A percentile compares a stretch with the other conserved stretches of the same genome.
These are phyloP conservation scores for Chaetomidium leptoderma DNA, from an alignment of 495 filamentous ascomycete genomes.

Conservation along the genomic window DNA sequence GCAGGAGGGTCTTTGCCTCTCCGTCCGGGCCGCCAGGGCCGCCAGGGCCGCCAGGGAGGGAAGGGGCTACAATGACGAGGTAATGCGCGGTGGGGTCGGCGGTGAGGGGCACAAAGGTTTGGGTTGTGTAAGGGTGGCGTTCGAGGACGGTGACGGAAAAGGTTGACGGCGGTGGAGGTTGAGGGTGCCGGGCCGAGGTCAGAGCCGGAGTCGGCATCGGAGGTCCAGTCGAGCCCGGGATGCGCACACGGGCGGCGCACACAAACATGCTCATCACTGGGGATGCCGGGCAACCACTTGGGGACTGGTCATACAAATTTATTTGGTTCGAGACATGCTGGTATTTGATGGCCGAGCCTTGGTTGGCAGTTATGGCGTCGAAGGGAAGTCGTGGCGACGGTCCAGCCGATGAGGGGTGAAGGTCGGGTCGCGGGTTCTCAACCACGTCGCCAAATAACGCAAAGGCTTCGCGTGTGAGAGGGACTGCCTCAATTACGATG, in stretches of 20 bases:
- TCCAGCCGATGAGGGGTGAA: slow-evolving; percentile 39
- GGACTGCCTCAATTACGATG: slow-evolving; percentile 45
- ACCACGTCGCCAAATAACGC: slow-evolving; percentile 80
- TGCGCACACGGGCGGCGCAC: slow-evolving; percentile 62
- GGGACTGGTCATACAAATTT: slow-evolving; percentile 62
- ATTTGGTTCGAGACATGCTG: slow-evolving; percentile 65
- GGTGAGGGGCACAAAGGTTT: slow-evolving; percentile 83
- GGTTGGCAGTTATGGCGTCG: slow-evolving; percentile 61
- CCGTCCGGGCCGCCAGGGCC: not conserved
- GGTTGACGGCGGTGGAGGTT: slow-evolving; percentile 24
- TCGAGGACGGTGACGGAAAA: slow-evolving; percentile 78
- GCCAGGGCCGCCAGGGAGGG: slow-evolving; percentile 35
- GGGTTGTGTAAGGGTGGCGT: slow-evolving; percentile 87
- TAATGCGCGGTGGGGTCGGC: slow-evolving; percentile 52
- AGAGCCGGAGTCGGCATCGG: not conserved
- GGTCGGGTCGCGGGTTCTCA: slow-evolving; percentile 58
- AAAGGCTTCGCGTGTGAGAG: slow-evolving; percentile 65
- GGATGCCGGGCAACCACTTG: slow-evolving; percentile 55
- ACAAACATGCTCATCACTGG: slow-evolving; percentile 84
- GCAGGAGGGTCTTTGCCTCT: not conserved
- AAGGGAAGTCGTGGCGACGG: slow-evolving; percentile 27
- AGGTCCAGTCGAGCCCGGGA: slow-evolving; percentile 30
- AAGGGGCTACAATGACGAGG: slow-evolving; percentile 90
- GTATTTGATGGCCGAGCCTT: slow-evolving; percentile 84
- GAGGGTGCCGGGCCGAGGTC: not conserved